These are phyloP conservation scores for Hypsizygus ulmarius DNA, from an alignment of 1,284 basidiomycete species.

Conservation along the genomic window DNA sequence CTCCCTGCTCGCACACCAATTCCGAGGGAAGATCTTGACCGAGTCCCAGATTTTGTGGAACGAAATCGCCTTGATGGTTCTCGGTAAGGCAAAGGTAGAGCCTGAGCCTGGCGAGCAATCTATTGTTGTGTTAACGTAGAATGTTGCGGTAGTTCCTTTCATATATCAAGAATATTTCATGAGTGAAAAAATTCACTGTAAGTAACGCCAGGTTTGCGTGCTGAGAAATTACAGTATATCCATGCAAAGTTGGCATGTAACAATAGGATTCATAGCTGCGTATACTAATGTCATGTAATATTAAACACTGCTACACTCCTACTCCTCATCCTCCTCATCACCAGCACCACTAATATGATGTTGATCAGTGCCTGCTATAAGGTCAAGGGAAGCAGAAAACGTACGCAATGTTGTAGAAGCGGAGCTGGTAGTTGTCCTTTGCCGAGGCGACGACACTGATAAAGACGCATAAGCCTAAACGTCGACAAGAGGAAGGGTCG, in stretches of 20 bases:
- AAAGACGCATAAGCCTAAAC: slow-evolving; percentile 2
- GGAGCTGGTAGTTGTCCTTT: slow-evolving; percentile 88
- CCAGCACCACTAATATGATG: slow-evolving; percentile 34
- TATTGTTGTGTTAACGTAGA: slow-evolving; percentile 2
- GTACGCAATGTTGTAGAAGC: slow-evolving; percentile 94
- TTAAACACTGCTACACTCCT: slow-evolving; percentile 12
- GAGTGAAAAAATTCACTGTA: too few species aligned
- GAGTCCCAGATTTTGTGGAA: slow-evolving; percentile 69
- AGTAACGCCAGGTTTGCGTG: too few species aligned
- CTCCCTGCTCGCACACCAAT: slow-evolving; percentile 61
- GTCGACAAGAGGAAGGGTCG: not conserved
- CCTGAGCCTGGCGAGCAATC: slow-evolving; percentile 15
- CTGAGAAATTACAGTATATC: too few species aligned
- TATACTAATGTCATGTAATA: not conserved
- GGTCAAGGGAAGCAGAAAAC: slow-evolving; percentile 26
- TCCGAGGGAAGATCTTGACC: slow-evolving; percentile 60
- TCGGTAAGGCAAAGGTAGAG: slow-evolving; percentile 47
- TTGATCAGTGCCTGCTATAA: slow-evolving; percentile 25
- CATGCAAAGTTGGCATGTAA: not conserved
- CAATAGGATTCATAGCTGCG: not conserved
- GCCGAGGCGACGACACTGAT: slow-evolving; percentile 77
- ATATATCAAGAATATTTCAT: too few species aligned
- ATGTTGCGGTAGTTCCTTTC: not conserved
- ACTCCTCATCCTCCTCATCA: slow-evolving; percentile 53
- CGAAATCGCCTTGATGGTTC: slow-evolving; percentile 60